Evolutionary conservation across 2,329 filamentous ascomycete genomes (phyloP).

Genomic region (Venturia aucupariae): DNA sequence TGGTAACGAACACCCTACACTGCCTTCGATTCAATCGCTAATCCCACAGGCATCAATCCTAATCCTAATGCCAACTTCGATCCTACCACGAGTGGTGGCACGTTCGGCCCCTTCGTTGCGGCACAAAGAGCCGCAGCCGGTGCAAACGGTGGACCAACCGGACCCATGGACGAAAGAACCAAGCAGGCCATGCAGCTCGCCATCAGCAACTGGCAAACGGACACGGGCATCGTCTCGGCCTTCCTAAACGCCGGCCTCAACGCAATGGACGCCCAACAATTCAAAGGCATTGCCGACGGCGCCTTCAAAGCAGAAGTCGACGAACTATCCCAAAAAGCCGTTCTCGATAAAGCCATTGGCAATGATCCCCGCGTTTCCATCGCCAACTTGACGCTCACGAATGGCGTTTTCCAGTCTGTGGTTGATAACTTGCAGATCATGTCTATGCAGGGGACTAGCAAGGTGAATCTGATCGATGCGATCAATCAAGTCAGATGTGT

Average conservation of each 20-base stretch:
- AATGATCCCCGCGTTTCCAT: slow-evolving; percentile 22
- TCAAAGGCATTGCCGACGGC: slow-evolving; percentile 29
- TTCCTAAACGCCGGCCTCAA: slow-evolving; percentile 27
- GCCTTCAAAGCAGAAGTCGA: slow-evolving; percentile 31
- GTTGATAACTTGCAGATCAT: slow-evolving; percentile 30
- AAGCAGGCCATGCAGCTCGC: slow-evolving; percentile 18
- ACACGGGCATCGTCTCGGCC: slow-evolving; percentile 30
- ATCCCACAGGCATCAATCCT: slow-evolving; percentile 10
- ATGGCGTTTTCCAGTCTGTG: slow-evolving; percentile 30
- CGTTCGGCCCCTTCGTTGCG: slow-evolving; percentile 13
- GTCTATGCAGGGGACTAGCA: slow-evolving; percentile 23
- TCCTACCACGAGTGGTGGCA: slow-evolving; percentile 13
- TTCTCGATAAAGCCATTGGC: slow-evolving; percentile 17
- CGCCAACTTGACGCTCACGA: slow-evolving; percentile 29
- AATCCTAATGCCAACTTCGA: slow-evolving; percentile 16
- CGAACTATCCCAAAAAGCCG: slow-evolving; percentile 30
- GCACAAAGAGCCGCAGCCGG: background rate
- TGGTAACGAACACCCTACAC: background rate
- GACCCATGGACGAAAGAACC: slow-evolving; percentile 6
- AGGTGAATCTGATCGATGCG: slow-evolving; percentile 9
- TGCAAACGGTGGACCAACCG: slow-evolving; percentile 14
- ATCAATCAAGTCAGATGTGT: slow-evolving; percentile 16
- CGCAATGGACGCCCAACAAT: slow-evolving; percentile 27
- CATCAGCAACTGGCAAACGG: slow-evolving; percentile 29
- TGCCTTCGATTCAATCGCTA: background rate